phyloP scores from a whole-genome alignment of 2,329 filamentous ascomycete genomes.

The Neocucurbitaria cava region DNA sequence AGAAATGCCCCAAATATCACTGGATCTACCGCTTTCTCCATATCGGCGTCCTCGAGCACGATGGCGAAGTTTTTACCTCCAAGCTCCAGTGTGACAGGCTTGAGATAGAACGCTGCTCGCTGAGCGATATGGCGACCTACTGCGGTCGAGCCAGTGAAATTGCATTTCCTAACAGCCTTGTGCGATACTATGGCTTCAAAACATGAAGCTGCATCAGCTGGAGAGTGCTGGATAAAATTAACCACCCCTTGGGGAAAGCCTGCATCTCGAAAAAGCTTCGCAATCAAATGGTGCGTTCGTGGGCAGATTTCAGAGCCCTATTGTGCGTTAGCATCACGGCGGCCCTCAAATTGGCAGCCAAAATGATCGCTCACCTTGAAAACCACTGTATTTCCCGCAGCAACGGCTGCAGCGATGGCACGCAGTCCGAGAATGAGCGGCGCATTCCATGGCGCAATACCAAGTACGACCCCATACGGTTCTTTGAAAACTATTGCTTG shows the following conservation, averaged over 20 bases:
- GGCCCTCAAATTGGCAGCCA: too few relatives aligned
- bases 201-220: slow-evolving; percentile 68
- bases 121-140: slow-evolving; percentile 75
- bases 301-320: slow-evolving; percentile 11
- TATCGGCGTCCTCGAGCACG: slow-evolving; percentile 79
- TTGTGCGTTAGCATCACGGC: too few relatives aligned
- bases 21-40: slow-evolving; percentile 72
- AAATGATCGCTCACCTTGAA: too few relatives aligned
- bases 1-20: slow-evolving; percentile 75
- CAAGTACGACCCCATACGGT: slow-evolving; percentile 10
- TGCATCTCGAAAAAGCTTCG: slow-evolving; percentile 55
- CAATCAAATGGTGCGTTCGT: slow-evolving; percentile 3
- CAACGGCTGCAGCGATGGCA: slow-evolving; percentile 54
- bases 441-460: slow-evolving; percentile 14
- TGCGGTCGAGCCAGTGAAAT: slow-evolving; percentile 78
- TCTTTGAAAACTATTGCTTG: slow-evolving; percentile 13
- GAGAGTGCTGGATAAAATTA: slow-evolving; percentile 69
- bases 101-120: slow-evolving; percentile 74
- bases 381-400: slow-evolving; percentile 30
- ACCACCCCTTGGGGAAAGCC: slow-evolving; percentile 77
- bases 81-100: slow-evolving; percentile 81
- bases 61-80: slow-evolving; percentile 84
- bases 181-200: slow-evolving; percentile 73
- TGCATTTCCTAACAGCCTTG: slow-evolving; percentile 73
- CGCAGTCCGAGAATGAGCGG: slow-evolving; percentile 10